Base-by-base conservation (phyloP, 148 eudicot species). In the Selenicereus undatus region DNA sequence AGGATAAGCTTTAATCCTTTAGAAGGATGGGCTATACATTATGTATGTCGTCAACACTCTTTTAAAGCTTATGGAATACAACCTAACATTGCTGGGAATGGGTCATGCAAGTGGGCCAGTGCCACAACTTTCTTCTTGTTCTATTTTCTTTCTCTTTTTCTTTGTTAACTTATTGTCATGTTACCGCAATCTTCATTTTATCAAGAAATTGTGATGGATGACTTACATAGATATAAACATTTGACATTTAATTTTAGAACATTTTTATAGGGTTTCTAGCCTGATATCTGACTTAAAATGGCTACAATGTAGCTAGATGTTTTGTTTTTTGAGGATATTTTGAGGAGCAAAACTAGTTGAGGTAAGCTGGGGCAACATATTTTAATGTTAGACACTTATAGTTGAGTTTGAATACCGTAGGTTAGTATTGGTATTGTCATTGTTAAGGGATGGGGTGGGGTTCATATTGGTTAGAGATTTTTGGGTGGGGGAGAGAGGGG, bases 101-200 rank as follows among this genome's bases (percentile, higher is more conserved):
- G 86, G 81, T 77, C 81, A 80, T 77, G 62, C n/a, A 52, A 71
- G 78, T 81, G 84, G 87, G 82, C 76, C 84, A 77, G 39, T 80
- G 73, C 29, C 73, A 8, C 68, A 62, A 14, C 43, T 30, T 72
- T 45, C 52, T 48, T 48, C 8, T 48, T 14, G 12, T 48, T 48
- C 12, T 12, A 48, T 60, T n/a, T 73, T 22, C 21, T 60, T 56
- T 17, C 22, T 10, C 39, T 27, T 66, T 52, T 76, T n/a, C 13
- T 12, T 68, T 21, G 50, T 20, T 11, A 64, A 64, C 7, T 64
- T 64, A 64, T 64, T 0, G 29, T 64, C 29, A 18, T 20, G 62
- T n/a, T 64, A 8, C 11, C 68, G 43, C 68, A 22, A 22, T 79
- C 54, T 45, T 50, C 32, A 22, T 21, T 72, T 77, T 24, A 26